phyloP scores from a whole-genome alignment of 352 stramenopile species.

The Phytophthora agathidicida region DNA sequence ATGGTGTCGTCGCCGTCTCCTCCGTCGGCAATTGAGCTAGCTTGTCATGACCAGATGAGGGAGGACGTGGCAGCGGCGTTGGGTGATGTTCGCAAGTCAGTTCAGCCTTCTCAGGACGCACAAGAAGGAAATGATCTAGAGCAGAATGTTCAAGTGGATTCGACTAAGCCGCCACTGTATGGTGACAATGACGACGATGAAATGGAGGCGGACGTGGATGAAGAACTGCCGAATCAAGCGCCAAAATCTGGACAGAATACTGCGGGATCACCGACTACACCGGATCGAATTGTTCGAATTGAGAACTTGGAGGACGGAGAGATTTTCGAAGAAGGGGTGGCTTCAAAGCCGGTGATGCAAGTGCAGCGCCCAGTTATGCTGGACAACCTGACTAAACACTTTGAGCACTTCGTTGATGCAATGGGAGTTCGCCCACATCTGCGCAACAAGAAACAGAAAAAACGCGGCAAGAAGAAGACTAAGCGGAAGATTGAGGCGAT shows the following conservation, averaged over 20 bases:
- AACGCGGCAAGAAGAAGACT: slow-evolving; percentile 75
- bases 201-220: slow-evolving; percentile 48
- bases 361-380: slow-evolving; percentile 50
- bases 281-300: slow-evolving; percentile 14
- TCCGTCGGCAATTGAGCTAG: background rate
- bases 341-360: slow-evolving; percentile 36
- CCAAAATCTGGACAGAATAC: background rate
- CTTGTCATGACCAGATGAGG: slow-evolving; percentile 6
- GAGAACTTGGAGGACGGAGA: slow-evolving; percentile 73
- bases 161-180: background rate
- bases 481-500: slow-evolving; percentile 79
- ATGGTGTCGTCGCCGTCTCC: background rate
- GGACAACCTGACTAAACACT: slow-evolving; percentile 27
- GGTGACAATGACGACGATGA: slow-evolving; percentile 21
- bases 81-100: slow-evolving; percentile 11
- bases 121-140: background rate
- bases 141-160: background rate
- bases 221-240: slow-evolving; percentile 37
- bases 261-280: background rate
- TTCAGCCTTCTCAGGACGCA: background rate
- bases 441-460: slow-evolving; percentile 69
- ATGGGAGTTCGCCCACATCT: slow-evolving; percentile 17
- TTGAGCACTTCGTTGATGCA: slow-evolving; percentile 9
- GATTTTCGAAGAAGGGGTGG: slow-evolving; percentile 69
- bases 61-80: slow-evolving; percentile 14